phyloP scores from a whole-genome alignment of 2,329 filamentous ascomycete genomes.

The Talaromyces sp. region DNA sequence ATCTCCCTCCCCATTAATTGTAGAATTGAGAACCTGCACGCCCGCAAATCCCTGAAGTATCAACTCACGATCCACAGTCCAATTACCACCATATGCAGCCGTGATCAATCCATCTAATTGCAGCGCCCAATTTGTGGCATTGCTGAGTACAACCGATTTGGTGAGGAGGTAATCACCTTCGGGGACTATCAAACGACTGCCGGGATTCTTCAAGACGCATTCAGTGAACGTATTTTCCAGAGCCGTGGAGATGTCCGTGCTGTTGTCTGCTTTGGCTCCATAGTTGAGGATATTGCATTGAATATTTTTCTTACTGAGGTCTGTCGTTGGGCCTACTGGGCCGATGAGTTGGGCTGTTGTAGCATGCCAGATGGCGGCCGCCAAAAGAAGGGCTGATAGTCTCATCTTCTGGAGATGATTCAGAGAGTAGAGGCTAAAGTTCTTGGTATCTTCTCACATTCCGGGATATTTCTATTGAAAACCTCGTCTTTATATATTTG shows the following conservation, averaged over 20 bases:
- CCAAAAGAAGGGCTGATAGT: neutral
- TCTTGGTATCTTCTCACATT: neutral
- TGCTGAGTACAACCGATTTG: slow-evolving; percentile 27
- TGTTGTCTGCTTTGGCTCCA: slow-evolving; percentile 30
- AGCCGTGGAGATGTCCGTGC: slow-evolving; percentile 31
- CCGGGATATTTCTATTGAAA: neutral
- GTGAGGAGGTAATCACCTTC: slow-evolving; percentile 29
- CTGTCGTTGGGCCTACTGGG: slow-evolving; percentile 29
- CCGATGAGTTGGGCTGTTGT: slow-evolving; percentile 21
- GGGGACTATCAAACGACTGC: slow-evolving; percentile 29
- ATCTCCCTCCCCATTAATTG: slow-evolving; percentile 36
- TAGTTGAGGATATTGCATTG: slow-evolving; percentile 36
- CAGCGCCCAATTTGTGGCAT: slow-evolving; percentile 35
- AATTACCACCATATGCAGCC: slow-evolving; percentile 30
- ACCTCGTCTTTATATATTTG: neutral
- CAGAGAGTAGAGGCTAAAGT: neutral
- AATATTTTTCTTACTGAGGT: slow-evolving; percentile 26
- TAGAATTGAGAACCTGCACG: slow-evolving; percentile 27
- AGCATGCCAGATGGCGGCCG: neutral
- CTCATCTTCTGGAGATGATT: neutral
- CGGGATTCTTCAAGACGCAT: slow-evolving; percentile 24
- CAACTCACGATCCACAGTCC: slow-evolving; percentile 28
- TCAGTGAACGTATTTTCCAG: slow-evolving; percentile 28
- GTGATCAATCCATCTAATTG: slow-evolving; percentile 36
- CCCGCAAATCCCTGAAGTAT: slow-evolving; percentile 31